Evolutionary conservation across 257 asterid species (phyloP).

Genomic region (Gardenia jasminoides): DNA sequence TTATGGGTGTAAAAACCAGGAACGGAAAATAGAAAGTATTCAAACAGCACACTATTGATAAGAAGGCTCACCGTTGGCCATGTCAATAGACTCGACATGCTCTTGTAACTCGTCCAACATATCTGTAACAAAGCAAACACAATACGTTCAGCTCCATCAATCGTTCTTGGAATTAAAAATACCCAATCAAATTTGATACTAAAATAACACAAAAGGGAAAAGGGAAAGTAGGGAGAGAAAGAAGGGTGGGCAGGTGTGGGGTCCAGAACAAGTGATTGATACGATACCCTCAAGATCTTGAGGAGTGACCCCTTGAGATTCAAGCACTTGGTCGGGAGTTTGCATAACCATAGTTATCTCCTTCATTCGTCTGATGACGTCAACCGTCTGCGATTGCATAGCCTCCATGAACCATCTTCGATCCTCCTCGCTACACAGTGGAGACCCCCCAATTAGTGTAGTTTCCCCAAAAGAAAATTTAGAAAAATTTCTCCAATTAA

Average conservation of each 20-base stretch:
- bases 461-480: not conserved
- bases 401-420: conserved; percentile 95
- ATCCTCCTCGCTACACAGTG: conserved; percentile 72
- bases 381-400: conserved; percentile 86
- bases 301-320: conserved; percentile 81
- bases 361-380: conserved; percentile 78
- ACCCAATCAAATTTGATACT: not conserved
- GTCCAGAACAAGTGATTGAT: not conserved
- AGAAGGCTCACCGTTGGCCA: conserved; percentile 82
- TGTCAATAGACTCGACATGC: conserved; percentile 88
- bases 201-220: not conserved
- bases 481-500: not conserved
- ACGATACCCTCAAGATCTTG: conserved; percentile 68
- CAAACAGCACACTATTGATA: too few species aligned
- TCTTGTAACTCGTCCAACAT: conserved; percentile 94
- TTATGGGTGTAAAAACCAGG: not conserved
- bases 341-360: conserved; percentile 88
- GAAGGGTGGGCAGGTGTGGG: not conserved
- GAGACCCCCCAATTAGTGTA: not conserved
- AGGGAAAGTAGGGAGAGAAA: too few species aligned
- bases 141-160: not conserved
- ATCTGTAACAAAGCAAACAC: conserved; percentile 33
- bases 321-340: conserved; percentile 75
- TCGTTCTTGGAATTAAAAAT: not conserved
- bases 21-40: not conserved